Evolutionary conservation across 1,284 basidiomycete genomes (phyloP), one percentile per base, ranked within the genome.

Genomic region (Ceratobasidium sp.): DNA sequence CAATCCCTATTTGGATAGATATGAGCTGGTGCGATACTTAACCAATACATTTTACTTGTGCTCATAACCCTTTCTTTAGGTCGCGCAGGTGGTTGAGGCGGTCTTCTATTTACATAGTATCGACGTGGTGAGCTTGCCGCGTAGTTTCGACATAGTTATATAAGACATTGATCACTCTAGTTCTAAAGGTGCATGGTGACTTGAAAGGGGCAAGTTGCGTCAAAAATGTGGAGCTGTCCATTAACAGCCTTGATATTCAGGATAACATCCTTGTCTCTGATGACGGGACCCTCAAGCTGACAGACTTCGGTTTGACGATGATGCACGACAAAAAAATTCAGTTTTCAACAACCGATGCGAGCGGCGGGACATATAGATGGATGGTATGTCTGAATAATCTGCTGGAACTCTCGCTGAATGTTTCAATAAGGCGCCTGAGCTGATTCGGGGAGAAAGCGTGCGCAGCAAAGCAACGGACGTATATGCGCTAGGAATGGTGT

Each of bases 251-350:
- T 51, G 33, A 31, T 63, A 31, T 17, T 6, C 27, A 73, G 71
- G 44, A 29, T 3, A 73, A 73, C n/a, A 29, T 73, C n/a, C 41
- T 73, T 19, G 22, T 73, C 2, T 50, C 44, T 2, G 8, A 22
- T 11, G 22, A 50, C 1, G 71, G 59, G 7, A 48, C 24, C 1
- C 22, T 59, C 2, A 19, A 11, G 24, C 48, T 73, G 1, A 24
- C 71, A 15, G 71, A 73, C 31, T 73, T 73, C 33, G 71, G 71
- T 7, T n/a, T n/a, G 6, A 51, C 50, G 24, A 51, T 24, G 17
- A n/a, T 51, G 50, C 17, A 24, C 6, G 50, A 51, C 6, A 4
- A 51, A n/a, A 51, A 4, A n/a, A 19, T 51, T 7, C 17, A 17
- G 4, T 51, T 51, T 24, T 51, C 50, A 4, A 51, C 50, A 24